These are phyloP conservation scores for Orbilia oligospora DNA, from an alignment of 2,329 filamentous ascomycete species.

Conservation along the genomic window DNA sequence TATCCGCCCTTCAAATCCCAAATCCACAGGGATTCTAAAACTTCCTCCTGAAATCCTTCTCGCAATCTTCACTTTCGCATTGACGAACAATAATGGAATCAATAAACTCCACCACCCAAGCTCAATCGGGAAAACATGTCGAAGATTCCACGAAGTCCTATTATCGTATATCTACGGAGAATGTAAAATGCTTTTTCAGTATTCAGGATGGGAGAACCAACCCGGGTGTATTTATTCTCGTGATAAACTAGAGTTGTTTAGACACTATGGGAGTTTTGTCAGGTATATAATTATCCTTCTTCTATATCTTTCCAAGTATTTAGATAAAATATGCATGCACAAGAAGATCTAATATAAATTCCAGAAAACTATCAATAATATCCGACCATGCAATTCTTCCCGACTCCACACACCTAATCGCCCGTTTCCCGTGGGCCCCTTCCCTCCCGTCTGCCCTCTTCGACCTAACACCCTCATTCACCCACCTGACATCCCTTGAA, in stretches of 20 bases:
- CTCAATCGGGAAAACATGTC: slow-evolving; percentile 13
- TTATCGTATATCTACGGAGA: slow-evolving; percentile 35
- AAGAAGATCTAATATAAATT: background rate
- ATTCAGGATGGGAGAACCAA: background rate
- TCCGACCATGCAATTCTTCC: slow-evolving; percentile 28
- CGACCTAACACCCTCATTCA: slow-evolving; percentile 25
- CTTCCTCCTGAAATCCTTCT: slow-evolving; percentile 15
- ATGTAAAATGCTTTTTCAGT: slow-evolving; percentile 34
- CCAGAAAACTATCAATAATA: slow-evolving; percentile 32
- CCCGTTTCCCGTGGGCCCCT: slow-evolving; percentile 2
- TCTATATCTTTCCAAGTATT: too few relatives aligned
- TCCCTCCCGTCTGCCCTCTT: slow-evolving; percentile 17
- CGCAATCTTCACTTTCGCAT: slow-evolving; percentile 4
- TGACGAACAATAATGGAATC: background rate
- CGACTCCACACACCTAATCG: background rate
- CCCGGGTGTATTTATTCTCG: slow-evolving; percentile 36
- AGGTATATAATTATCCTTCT: background rate
- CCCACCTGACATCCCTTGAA: slow-evolving; percentile 23
- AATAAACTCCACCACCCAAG: slow-evolving; percentile 6
- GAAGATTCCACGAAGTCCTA: slow-evolving; percentile 30
- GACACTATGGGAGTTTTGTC: slow-evolving; percentile 17
- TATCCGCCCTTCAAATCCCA: background rate
- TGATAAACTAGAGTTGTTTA: slow-evolving; percentile 43
- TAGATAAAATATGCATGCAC: too few relatives aligned
- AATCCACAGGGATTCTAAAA: background rate